A percentile compares a stretch with the other conserved stretches of the same genome.
phyloP scores from a whole-genome alignment of 495 filamentous ascomycete genomes.

The Aspergillus indologenus region DNA sequence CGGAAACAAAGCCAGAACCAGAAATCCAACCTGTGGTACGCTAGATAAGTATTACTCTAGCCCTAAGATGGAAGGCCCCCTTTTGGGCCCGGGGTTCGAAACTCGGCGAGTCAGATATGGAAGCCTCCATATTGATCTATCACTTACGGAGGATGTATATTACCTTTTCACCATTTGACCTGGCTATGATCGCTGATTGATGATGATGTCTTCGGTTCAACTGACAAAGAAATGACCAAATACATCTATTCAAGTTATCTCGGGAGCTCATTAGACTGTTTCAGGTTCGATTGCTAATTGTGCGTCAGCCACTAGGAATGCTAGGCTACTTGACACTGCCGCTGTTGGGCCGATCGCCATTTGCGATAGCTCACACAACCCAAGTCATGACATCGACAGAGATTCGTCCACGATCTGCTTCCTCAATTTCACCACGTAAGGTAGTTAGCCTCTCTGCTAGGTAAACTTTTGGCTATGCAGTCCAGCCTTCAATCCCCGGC shows the following conservation, averaged over 20 bases:
- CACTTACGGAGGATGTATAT: no score
- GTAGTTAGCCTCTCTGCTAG: background rate
- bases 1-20: constrained; percentile 2
- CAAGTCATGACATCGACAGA: background rate
- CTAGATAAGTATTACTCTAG: constrained; percentile 1
- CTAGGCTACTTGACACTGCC: background rate
- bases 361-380: background rate
- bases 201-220: background rate
- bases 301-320: constrained; percentile 8
- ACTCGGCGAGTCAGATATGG: no score
- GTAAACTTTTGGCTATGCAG: background rate
- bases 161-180: background rate
- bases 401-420: background rate
- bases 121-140: no score
- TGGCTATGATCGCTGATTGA: background rate
- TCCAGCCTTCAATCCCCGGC: background rate
- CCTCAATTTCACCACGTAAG: background rate
- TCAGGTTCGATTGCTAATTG: constrained; percentile 7
- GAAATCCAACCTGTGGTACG: background rate
- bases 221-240: no score
- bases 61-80: background rate
- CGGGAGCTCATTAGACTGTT: constrained; percentile 8
- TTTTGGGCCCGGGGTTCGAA: background rate
- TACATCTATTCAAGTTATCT: no score
- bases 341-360: constrained; percentile 11